Conservation (phyloP, 1,139 yeast genomes). For the Yamadazyma dendronema region DNA sequence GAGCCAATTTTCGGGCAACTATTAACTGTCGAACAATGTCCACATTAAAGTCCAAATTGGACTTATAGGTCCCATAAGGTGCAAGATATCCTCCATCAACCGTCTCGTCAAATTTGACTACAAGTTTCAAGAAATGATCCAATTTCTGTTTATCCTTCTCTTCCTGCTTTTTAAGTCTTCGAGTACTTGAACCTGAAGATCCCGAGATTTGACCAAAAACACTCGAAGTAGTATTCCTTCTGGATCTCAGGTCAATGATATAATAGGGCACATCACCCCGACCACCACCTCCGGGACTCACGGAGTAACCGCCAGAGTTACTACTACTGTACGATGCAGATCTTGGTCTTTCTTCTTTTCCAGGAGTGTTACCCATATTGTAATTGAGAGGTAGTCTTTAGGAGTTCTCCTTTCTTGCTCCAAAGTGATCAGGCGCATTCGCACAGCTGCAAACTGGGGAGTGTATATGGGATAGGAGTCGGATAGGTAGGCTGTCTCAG, state of each 20-base stretch:
- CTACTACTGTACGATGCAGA: conserved; percentile 9
- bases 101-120: conserved; percentile 57
- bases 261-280: conserved; percentile 1
- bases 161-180: conserved; percentile 32
- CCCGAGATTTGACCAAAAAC: conserved; percentile 9
- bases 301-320: conserved; percentile 5
- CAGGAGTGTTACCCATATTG: conserved; percentile 17
- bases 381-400: background rate
- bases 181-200: conserved; percentile 21
- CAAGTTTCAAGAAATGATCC: conserved; percentile 51
- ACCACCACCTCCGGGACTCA: background rate
- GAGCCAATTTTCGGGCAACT: conserved; percentile 64
- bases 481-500: too few relatives aligned
- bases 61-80: conserved; percentile 82
- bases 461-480: background rate
- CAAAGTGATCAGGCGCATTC: conserved; percentile 1
- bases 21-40: conserved; percentile 68
- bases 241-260: conserved; percentile 2
- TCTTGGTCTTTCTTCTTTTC: conserved; percentile 17
- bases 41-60: conserved; percentile 72
- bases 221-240: conserved; percentile 14
- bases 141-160: conserved; percentile 55
- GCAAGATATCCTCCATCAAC: conserved; percentile 84
- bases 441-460: background rate
- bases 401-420: conserved; percentile 1